Evolutionary conservation across 257 asterid genomes (phyloP).

Genomic region (Solanum sparsipilum): DNA sequence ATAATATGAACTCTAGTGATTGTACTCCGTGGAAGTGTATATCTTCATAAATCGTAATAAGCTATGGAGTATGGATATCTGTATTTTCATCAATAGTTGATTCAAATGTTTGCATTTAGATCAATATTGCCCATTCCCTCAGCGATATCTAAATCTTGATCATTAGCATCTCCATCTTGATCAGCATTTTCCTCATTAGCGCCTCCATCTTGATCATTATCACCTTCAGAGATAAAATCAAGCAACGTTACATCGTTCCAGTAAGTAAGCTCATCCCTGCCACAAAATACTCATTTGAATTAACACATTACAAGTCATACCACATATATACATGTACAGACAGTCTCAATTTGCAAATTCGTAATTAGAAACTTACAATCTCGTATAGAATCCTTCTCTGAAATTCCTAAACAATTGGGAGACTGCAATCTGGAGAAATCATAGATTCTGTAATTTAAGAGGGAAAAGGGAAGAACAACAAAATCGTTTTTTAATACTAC

Average conservation of each 20-base stretch:
- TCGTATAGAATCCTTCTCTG: neutral
- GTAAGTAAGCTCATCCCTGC: neutral
- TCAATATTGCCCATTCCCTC: too few relatives aligned
- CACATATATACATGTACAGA: neutral
- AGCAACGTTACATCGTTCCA: neutral
- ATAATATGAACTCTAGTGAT: too few relatives aligned
- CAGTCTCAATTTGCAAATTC: neutral
- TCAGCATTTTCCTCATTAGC: neutral
- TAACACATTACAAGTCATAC: neutral
- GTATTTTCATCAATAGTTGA: neutral
- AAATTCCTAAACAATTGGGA: too few relatives aligned
- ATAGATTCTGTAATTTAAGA: neutral
- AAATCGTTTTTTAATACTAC: too few relatives aligned
- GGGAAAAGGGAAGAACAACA: neutral
- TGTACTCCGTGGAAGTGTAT: too few relatives aligned
- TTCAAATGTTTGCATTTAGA: neutral
- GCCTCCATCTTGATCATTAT: neutral
- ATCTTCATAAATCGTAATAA: too few relatives aligned
- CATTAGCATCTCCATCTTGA: neutral
- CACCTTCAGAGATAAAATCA: neutral
- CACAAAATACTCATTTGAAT: neutral
- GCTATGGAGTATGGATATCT: neutral
- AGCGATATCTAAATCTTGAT: too few relatives aligned
- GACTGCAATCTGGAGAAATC: neutral
- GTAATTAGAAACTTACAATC: neutral